Percentiles rank a stretch among this genome's conserved stretches.
phyloP scores from a whole-genome alignment of 805 yeast species.

The Metschnikowia peoriensis region DNA sequence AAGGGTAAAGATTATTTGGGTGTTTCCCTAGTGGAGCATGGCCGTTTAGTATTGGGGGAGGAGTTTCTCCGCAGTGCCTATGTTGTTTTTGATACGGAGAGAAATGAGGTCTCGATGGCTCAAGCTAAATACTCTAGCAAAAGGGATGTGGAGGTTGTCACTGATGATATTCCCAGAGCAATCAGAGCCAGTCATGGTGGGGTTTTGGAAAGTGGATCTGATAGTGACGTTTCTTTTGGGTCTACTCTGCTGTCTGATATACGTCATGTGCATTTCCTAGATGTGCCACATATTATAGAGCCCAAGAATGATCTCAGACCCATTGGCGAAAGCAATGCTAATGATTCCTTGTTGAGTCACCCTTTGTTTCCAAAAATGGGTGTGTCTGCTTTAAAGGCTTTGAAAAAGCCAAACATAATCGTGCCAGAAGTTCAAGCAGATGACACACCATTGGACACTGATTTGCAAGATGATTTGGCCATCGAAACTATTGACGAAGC shows the following conservation, averaged over 20 bases:
- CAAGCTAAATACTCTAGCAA: constrained; percentile 27
- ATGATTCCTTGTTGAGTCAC: no score
- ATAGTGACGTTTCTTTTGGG: neutral
- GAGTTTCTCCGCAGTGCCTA: constrained; percentile 61
- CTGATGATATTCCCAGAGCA: constrained; percentile 49
- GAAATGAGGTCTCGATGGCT: constrained; percentile 54
- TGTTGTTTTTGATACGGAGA: constrained; percentile 64
- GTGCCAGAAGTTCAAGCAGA: no score
- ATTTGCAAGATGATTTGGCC: neutral
- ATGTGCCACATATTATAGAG: neutral
- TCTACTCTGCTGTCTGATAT: neutral
- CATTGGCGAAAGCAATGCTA: no score
- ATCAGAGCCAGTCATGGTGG: constrained; percentile 24
- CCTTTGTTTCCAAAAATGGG: neutral
- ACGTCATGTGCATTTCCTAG: neutral
- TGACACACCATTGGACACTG: no score
- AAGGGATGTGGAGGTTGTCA: constrained; percentile 45
- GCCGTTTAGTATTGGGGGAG: constrained; percentile 45
- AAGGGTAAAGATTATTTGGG: constrained; percentile 24
- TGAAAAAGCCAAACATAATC: neutral
- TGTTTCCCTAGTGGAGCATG: constrained; percentile 8
- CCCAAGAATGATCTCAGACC: no score
- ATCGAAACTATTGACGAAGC: neutral
- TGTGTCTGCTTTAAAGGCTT: neutral
- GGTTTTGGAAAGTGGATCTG: neutral